These are phyloP conservation scores for Lactifluus hygrophoroides DNA, from an alignment of 768 basidiomycete species.

Conservation along the genomic window DNA sequence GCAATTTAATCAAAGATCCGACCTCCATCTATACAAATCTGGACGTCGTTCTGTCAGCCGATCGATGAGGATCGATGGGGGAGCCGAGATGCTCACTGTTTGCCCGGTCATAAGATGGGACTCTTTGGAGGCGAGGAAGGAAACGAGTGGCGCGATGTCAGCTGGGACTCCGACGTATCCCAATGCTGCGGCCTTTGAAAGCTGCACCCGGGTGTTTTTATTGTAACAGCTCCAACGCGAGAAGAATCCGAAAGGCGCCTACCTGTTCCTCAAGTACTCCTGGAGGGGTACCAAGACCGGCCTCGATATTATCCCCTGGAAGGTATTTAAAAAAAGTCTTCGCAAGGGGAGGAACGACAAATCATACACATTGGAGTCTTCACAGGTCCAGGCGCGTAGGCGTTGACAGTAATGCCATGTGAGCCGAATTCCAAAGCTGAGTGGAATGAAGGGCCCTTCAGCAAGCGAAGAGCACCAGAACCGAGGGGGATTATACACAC, in stretches of 20 bases:
- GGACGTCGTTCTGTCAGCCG: background rate
- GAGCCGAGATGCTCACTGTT: slow-evolving; percentile 7
- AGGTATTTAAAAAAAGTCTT: background rate
- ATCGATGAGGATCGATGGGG: background rate
- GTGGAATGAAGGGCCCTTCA: background rate
- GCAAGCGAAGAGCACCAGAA: background rate
- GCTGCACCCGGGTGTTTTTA: background rate
- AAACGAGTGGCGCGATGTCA: slow-evolving; percentile 27
- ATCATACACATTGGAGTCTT: slow-evolving; percentile 20
- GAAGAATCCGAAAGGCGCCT: background rate
- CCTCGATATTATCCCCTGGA: slow-evolving; percentile 13
- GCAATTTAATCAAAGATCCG: slow-evolving; percentile 9
- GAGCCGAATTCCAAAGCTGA: slow-evolving; percentile 19
- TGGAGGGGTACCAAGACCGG: background rate
- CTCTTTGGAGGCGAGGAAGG: slow-evolving; percentile 28
- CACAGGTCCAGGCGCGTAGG: slow-evolving; percentile 21
- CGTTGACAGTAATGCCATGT: slow-evolving; percentile 22
- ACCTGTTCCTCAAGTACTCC: slow-evolving; percentile 14
- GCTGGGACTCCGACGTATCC: slow-evolving; percentile 21
- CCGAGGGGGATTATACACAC: background rate
- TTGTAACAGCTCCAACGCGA: background rate
- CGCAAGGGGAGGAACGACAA: background rate
- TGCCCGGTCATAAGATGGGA: slow-evolving; percentile 27
- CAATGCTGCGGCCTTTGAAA: slow-evolving; percentile 17
- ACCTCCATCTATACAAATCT: slow-evolving; percentile 18